Evolutionary conservation across 2,329 filamentous ascomycete genomes (phyloP), one percentile per base, ranked within the genome.

Genomic region (Thermochaetoides dissita): DNA sequence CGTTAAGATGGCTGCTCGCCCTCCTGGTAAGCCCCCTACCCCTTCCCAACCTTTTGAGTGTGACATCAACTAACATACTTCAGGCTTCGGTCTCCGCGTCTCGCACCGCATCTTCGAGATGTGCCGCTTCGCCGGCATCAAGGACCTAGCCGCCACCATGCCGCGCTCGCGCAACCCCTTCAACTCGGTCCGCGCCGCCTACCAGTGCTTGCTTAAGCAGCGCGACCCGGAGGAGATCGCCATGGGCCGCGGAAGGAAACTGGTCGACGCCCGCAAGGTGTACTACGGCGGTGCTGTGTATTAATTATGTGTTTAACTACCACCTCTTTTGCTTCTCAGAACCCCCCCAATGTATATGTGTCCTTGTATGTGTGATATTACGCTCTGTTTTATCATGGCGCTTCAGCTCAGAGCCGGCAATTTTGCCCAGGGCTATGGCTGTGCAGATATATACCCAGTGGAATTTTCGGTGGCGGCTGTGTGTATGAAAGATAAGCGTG

Each of bases 141-240:
- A 81, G 49, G 91, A 98, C 60, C 74, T 98, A 31, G 75, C 87
- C 10, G 88, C 85, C 38, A 74, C 75, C 51, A 88, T 94, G 48
- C 79, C 81, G 33, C 81, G 89, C 37, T 85, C 85, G 48, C 77
- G 88, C 56, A 96, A 94, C 70, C 86, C 87, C 53, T 94, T 96
- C 87, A 98, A 98, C 69, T 85, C 88, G 11, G 83, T 94, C 65
- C 95, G 95, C 68, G 91, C 91, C 10, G 75, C 86, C 34, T 84
- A 84, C 63, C 63, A 89, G 61, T 89, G 88, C 6, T 69, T 98
- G 48, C 74, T 76, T 61, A 82, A 71, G 66, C 91, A 98, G 67
- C 76, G 76, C 47, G 71, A 94, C 57, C 91, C 91, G 30, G 85
- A 96, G 60, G 79, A 89, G 58, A 81, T 98, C 57, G 91, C 91